Base-by-base conservation (phyloP, 192 early-diverging fungal genomes). In the Podila clonocystis region DNA sequence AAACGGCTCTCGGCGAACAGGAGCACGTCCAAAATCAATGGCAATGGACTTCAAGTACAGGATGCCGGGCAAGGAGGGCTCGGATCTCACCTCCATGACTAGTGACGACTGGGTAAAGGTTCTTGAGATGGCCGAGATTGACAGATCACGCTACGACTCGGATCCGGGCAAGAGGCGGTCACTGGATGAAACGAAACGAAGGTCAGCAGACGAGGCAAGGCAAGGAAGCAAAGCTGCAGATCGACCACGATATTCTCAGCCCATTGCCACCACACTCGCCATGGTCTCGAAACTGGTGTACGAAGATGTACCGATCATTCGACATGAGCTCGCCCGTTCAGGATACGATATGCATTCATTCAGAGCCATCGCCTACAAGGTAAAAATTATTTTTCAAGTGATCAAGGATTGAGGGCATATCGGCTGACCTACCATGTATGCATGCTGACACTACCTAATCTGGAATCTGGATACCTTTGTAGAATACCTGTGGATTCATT, bases 341-440 rank as follows among this genome's bases (percentile, higher is more conserved):
- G 88, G 88, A 28, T 89, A 85, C 72, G 86, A 89, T 65, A 60
- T 87, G 11, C 74, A 83, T 4, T 85, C 88, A 0, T 89, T 89
- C 62, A 63, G 78, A 49, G 82, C 88, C 2, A 80, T 89, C 50
- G 88, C 83, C 31, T 89, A 87, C 50, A 87, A 72, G 82, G 86
- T 87, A 84, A 67, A 26, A 24, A 26, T 29, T 50, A 2, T 22
- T 12, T 34, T 26, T 26, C 50, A n/a, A 58, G 15, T 15, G 41
- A 45, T 45, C 41, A 45, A 26, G n/a, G 48, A 20, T 50, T 28
- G 13, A 29, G 20, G 22, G 24, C 38, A 41, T 63, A 63, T 22
- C 62, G 34, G 41, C 34, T 38, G 26, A 41, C 36, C 11, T 31
- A 22, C 20, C 68, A 28, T 29, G 17, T 38, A 38, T 38, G 41